Evolutionary conservation across 2,329 filamentous ascomycete genomes (phyloP), one percentile per base, ranked within the genome.

Genomic region (Verruconis gallopava): DNA sequence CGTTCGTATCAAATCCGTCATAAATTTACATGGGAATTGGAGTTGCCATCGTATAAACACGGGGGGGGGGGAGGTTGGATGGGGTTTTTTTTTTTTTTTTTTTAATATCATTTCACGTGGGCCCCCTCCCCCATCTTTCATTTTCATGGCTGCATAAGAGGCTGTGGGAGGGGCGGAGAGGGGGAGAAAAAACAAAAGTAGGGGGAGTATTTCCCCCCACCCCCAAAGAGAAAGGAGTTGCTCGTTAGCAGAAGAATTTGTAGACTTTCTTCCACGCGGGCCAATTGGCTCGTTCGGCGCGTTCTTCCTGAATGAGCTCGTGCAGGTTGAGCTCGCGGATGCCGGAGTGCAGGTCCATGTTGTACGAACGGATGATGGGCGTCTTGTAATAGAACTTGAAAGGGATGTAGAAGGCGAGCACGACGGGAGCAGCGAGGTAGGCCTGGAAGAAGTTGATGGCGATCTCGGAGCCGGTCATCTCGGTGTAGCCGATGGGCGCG

Each of bases 271-370:
- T 91, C 82, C 83, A 89, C 45, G 51, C 61, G 0, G 84, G 82
- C 84, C 83, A 89, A 5, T 15, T 32, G 21, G 69, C 72, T 52
- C 70, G 68, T 64, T 95, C 86, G 40, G 81, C 79, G 30, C 70
- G 65, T 66, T 95, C 89, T 58, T 93, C 81, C 33, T 79, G 78
- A 38, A 93, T 68, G 38, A 96, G 63, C 46, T 82, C 75, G 20
- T 78, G 75, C 35, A 95, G 64, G 56, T 94, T 88, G 44, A 95
- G 73, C 54, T 94, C 85, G 19, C 88, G 71, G 20, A 86, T 76
- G 2, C 89, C 89, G 0, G 86, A 93, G 46, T 81, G 75, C 47
- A 95, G 64, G 60, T 95, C 88, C 78, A 95, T 93, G 48, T 93
- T 80, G 39, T 71, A 67, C 22, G 72, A 62, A 14, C 71, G 68